Conservation (phyloP, 2,329 filamentous ascomycete species). For the Colletotrichum orchidophilum region DNA sequence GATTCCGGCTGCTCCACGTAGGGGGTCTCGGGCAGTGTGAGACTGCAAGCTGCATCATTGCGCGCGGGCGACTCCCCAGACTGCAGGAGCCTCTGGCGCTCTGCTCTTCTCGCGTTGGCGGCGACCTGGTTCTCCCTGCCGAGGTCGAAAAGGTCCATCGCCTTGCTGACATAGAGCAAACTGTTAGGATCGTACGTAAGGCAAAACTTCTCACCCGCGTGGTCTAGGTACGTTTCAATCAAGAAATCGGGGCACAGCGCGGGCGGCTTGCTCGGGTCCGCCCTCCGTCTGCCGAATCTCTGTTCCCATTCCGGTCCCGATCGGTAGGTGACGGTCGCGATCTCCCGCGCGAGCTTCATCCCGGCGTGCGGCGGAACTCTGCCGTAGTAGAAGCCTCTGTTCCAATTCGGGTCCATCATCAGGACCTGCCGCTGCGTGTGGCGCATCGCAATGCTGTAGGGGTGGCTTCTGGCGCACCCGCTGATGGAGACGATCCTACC, state of each 20-base stretch:
- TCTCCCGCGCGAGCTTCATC: slow-evolving; percentile 98
- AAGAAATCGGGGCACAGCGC: slow-evolving; percentile 97
- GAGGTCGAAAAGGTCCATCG: slow-evolving; percentile 98
- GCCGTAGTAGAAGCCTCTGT: slow-evolving; percentile 92
- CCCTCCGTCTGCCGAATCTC: slow-evolving; percentile 86
- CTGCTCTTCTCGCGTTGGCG: slow-evolving; percentile 68
- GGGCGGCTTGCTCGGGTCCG: slow-evolving; percentile 85
- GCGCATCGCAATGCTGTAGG: slow-evolving; percentile 98
- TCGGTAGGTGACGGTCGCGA: slow-evolving; percentile 96
- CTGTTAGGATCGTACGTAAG: slow-evolving; percentile 97
- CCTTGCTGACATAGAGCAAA: slow-evolving; percentile 94
- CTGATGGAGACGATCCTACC: slow-evolving; percentile 87
- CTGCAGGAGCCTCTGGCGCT: slow-evolving; percentile 67
- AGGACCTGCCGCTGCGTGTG: slow-evolving; percentile 97
- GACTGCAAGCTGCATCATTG: slow-evolving; percentile 70
- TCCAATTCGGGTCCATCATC: slow-evolving; percentile 99
- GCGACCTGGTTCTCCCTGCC: slow-evolving; percentile 75
- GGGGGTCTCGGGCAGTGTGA: slow-evolving; percentile 83
- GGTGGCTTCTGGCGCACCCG: slow-evolving; percentile 92
- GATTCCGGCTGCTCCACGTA: slow-evolving; percentile 82
- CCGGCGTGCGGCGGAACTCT: slow-evolving; percentile 89
- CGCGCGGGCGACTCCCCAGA: slow-evolving; percentile 47
- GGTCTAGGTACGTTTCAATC: slow-evolving; percentile 97
- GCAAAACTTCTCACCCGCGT: slow-evolving; percentile 98
- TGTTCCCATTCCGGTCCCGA: slow-evolving; percentile 98